Evolutionary conservation across 352 stramenopile species (phyloP), one percentile per base, ranked within the genome.

Genomic region (Globisporangium polare): DNA sequence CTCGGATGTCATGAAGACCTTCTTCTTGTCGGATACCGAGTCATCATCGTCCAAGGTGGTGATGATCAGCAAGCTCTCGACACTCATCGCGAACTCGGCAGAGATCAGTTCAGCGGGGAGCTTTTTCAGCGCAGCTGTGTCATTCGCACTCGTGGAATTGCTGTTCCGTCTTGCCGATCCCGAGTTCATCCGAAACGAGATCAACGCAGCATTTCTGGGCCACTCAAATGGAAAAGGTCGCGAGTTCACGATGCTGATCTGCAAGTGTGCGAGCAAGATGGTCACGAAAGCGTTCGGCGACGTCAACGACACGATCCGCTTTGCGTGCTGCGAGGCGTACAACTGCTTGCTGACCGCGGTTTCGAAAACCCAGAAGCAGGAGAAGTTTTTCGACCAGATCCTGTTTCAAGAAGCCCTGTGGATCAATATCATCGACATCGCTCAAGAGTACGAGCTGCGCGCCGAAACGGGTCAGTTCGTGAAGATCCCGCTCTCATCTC

Each of bases 381-480:
- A 94, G 46, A 94, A 94, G 55, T 89, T 94, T 58, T 94, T 86
- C 52, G 83, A 91, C 55, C 86, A 94, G 63, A 88, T 94, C 39
- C 66, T 94, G 42, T 92, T 94, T 60, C 83, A 90, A 62, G 69
- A 88, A 1, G 68, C 72, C 8, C 65, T 92, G 8, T 92, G 83
- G 81, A 56, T 39, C 10, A 94, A 91, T 26, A 84, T 94, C 45
- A 31, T 93, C 7, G 80, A 91, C 29, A 35, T 64, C 1, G 67
- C 73, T 0, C 61, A 26, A 42, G 60, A 78, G 49, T 83, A 84
- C 45, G 61, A 75, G 4, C 59, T 94, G 15, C 62, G 27, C 22
- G 73, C 72, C 1, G 73, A 92, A 62, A 93, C 81, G 0, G 75
- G 77, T 31, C 42, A 53, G 18, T 88, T 83, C 67, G 57, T 68